Evolutionary conservation across 1,284 basidiomycete genomes (phyloP).

Genomic region (Naganishia albida): DNA sequence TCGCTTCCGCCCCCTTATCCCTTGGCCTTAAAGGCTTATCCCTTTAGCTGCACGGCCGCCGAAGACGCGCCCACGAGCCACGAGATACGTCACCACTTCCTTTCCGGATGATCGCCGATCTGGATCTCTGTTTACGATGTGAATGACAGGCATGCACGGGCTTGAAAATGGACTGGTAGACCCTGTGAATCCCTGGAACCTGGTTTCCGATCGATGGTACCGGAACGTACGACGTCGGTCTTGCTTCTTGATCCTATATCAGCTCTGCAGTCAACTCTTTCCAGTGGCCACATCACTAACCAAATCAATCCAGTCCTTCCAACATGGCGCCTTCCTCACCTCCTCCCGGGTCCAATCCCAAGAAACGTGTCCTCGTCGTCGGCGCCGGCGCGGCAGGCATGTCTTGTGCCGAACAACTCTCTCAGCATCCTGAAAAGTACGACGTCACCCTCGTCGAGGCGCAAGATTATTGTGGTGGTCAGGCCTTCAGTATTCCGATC

Average conservation of each 20-base stretch:
- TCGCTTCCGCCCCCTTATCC: too few relatives aligned
- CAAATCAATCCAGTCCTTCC: not conserved
- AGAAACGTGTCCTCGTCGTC: slow-evolving; percentile 58
- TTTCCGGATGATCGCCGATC: slow-evolving; percentile 7
- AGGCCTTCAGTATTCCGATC: slow-evolving; percentile 63
- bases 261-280: too few relatives aligned
- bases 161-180: not conserved
- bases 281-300: not conserved
- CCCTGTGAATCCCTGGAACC: not conserved
- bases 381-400: slow-evolving; percentile 61
- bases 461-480: slow-evolving; percentile 61
- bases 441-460: slow-evolving; percentile 62
- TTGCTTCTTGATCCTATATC: not conserved
- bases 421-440: slow-evolving; percentile 62
- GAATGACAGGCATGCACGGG: not conserved
- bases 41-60: too few relatives aligned
- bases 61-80: too few relatives aligned
- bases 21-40: too few relatives aligned
- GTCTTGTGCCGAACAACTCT: slow-evolving; percentile 60
- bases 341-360: slow-evolving; percentile 10
- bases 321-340: slow-evolving; percentile 25
- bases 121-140: slow-evolving; percentile 15
- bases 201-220: not conserved
- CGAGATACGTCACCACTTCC: too few relatives aligned
- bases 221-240: not conserved